A percentile compares a stretch with the other conserved stretches of the same genome.
Evolutionary conservation across 371 early-diverging fungal species (phyloP).

Genomic region (Rhizopus microsporus): DNA sequence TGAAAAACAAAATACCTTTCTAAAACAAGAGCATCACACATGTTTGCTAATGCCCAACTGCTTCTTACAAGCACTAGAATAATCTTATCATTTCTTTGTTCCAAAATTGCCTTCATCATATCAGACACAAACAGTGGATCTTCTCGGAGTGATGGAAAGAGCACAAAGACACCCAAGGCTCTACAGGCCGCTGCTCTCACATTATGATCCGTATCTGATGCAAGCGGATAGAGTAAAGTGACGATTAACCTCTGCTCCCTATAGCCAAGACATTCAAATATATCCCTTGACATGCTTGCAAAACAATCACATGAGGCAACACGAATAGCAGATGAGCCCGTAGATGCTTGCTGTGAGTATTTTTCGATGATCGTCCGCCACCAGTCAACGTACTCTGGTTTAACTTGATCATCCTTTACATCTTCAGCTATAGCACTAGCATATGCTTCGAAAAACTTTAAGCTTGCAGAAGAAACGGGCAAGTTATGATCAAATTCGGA

Average conservation of each 20-base stretch:
- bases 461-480: constrained; percentile 22
- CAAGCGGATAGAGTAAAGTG: constrained; percentile 53
- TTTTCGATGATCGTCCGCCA: constrained; percentile 52
- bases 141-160: constrained; percentile 59
- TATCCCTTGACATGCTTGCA: constrained; percentile 48
- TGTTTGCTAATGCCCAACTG: constrained; percentile 79
- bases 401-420: constrained; percentile 26
- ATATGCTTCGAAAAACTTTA: constrained; percentile 45
- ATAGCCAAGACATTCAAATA: constrained; percentile 46
- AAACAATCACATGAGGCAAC: constrained; percentile 66
- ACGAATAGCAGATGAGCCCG: constrained; percentile 45
- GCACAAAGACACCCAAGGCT: constrained; percentile 66
- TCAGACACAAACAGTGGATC: constrained; percentile 60
- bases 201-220: constrained; percentile 53
- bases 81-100: constrained; percentile 50
- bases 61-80: constrained; percentile 66
- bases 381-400: constrained; percentile 34
- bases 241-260: constrained; percentile 50
- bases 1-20: constrained; percentile 39
- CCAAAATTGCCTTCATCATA: constrained; percentile 49
- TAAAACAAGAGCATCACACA: constrained; percentile 66
- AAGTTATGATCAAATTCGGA: constrained; percentile 8
- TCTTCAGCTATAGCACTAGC: constrained; percentile 28
- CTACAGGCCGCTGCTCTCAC: constrained; percentile 74
- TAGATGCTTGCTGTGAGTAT: constrained; percentile 50